Evolutionary conservation across 176 grass and related monocot species (phyloP).

Genomic region (Bonia amplexicaulis): DNA sequence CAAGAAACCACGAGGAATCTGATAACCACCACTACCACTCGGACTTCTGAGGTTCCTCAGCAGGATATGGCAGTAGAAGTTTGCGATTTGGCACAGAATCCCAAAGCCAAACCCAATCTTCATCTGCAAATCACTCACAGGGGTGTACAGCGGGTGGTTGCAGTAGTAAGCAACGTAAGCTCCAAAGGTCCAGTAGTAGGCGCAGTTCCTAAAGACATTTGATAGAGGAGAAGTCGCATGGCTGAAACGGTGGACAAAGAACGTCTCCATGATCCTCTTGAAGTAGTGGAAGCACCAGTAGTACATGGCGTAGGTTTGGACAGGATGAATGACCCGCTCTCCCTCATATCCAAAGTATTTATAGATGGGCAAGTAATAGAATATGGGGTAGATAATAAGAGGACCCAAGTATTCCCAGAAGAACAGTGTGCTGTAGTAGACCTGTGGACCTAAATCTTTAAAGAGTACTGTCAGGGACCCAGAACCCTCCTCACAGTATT

Average conservation of each 20-base stretch:
- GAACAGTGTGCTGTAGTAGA: conserved; percentile 85
- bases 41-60: conserved; percentile 92
- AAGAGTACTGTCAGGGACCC: conserved; percentile 69
- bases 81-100: conserved; percentile 66
- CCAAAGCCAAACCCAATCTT: conserved; percentile 90
- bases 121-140: conserved; percentile 73
- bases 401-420: conserved; percentile 94
- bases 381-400: conserved; percentile 81
- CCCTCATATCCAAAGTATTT: conserved; percentile 77
- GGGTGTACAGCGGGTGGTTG: conserved; percentile 89
- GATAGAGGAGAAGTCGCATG: conserved; percentile 88
- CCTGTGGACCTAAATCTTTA: conserved; percentile 84
- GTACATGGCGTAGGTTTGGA: conserved; percentile 92
- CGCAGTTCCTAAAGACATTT: conserved; percentile 88
- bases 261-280: conserved; percentile 92
- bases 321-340: conserved; percentile 56
- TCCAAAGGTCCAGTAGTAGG: conserved; percentile 95
- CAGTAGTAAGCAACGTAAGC: conserved; percentile 87
- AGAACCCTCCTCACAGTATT: conserved; percentile 72
- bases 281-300: conserved; percentile 95
- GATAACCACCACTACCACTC: conserved; percentile 69
- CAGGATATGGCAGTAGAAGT: conserved; percentile 95
- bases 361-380: conserved; percentile 82
- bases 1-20: conserved; percentile 87
- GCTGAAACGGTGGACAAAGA: conserved; percentile 94